These are phyloP conservation scores for Parasitella parasitica DNA, from an alignment of 371 early-diverging fungal species.

Conservation along the genomic window DNA sequence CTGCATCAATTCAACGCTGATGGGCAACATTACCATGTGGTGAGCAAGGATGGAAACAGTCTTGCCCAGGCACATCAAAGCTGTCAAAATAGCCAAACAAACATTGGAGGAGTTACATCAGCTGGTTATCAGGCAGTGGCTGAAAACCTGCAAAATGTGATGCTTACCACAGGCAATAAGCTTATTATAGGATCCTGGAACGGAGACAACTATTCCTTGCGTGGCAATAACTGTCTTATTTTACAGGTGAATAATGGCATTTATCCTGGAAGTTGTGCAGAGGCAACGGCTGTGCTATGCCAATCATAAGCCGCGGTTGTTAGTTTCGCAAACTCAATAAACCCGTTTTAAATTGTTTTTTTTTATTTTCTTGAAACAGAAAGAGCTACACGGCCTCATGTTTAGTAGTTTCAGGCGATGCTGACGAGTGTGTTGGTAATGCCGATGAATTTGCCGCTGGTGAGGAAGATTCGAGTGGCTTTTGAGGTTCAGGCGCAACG, in stretches of 20 bases:
- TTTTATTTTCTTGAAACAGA: no score
- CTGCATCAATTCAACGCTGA: not conserved
- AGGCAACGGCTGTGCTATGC: constrained; percentile 11
- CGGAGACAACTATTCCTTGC: constrained; percentile 13
- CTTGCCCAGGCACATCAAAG: not conserved
- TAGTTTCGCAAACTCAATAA: no score
- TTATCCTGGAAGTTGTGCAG: constrained; percentile 13
- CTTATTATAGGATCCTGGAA: constrained; percentile 23
- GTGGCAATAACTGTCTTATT: constrained; percentile 15
- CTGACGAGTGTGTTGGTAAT: not conserved
- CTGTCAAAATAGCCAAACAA: not conserved
- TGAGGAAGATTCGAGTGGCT: no score
- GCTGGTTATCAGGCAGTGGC: not conserved
- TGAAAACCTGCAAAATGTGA: not conserved
- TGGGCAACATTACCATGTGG: not conserved
- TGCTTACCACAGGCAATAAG: not conserved
- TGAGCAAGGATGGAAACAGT: not conserved
- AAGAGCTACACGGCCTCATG: no score
- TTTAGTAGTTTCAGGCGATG: not conserved
- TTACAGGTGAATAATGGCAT: constrained; percentile 11
- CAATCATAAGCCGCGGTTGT: not conserved
- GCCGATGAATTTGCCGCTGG: not conserved
- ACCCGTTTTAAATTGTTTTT: no score
- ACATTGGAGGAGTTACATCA: not conserved
- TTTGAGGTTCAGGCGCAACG: no score